Evolutionary conservation across 495 filamentous ascomycete species (phyloP), one percentile per base, ranked within the genome.

Genomic region (Tuber borchii): DNA sequence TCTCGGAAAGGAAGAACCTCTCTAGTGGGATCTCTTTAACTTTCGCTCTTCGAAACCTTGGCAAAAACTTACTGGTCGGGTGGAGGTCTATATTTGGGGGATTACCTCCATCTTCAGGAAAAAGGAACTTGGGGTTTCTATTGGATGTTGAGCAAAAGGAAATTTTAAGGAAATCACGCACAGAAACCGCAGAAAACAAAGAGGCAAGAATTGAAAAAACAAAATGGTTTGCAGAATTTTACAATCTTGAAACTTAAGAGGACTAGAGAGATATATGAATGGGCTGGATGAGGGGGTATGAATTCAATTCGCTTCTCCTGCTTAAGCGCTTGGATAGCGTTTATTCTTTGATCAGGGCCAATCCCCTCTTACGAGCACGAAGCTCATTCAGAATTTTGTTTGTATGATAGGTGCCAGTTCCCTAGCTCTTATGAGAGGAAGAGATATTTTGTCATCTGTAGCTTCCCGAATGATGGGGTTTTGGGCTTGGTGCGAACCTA

Each of bases 281-380:
- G 51, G 44, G 34, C 56, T 74, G 16, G 70, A 71, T 69, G 79
- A 74, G 17, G 46, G 44, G 19, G 79, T 81, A 73, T 44, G 22
- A 37, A 19, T n/a, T 51, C 1, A 71, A 69, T 16, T 51, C 4
- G 56, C 20, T 43, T 71, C 42, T 45, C n/a, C 12, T 40, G 45
- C 45, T 34, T 51, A 2, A 26, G 37, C 46, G 68, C 26, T 16
- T 65, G 3, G 56, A 19, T 34, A 34, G 1, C 56, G 10, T 70
- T 40, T 26, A 43, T 46, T 22, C 37, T 2, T 22, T 45, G 42
- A 5, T 65, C 43, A 80, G 79, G 74, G 70, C 12, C 31, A 80
- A 46, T 72, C 78, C 39, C 72, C 74, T 42, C 78, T 80, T 34
- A 80, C 79, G 43, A 80, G 80, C 40, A 80, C 79, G 43, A 80